Evolutionary conservation across 192 early-diverging fungal genomes (phyloP), one percentile per base, ranked within the genome.

Genomic region (Coemansia sp.): DNA sequence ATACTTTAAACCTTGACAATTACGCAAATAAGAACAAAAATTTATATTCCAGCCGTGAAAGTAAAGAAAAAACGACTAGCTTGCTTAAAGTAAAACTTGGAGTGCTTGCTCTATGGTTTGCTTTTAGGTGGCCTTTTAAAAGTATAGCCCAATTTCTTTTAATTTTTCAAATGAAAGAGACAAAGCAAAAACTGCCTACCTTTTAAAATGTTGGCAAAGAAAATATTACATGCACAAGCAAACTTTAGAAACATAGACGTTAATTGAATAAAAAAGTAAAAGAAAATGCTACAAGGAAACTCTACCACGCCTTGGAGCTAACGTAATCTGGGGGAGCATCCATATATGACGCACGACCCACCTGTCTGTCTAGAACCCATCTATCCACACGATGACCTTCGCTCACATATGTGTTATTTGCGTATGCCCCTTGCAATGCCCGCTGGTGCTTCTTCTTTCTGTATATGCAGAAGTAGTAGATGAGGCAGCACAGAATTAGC

Each of bases 251-350:
- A 42, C 11, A 42, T 15, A n/a, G 15, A 42, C 15, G 11, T n/a
- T n/a, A n/a, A 42, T 42, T 42, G 40, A 42, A 42, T 4, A 42
- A 42, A 42, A 31, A 31, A 8, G 31, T 42, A 14, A 15, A 42
- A 42, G 4, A 42, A 42, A 42, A 15, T 42, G 40, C 12, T 15
- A 11, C 15, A 42, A 42, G 40, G 3, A 42, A 42, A 42, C 40
- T 15, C 4, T 42, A 42, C 12, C 40, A 42, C 14, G 6, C 31
- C 31, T 42, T 42, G 40, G 3, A n/a, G 40, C 40, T 42, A 2
- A n/a, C 40, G 25, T 53, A 53, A 14, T 21, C 51, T 53, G 51
- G 51, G 14, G 51, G 51, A 53, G 51, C 10, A 53, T 53, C 51
- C n/a, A 10, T 14, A 3, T 25, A 26, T 3, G 51, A 53, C 11